Conservation (phyloP, 768 basidiomycete genomes). For the Lanmaoa rubissima region DNA sequence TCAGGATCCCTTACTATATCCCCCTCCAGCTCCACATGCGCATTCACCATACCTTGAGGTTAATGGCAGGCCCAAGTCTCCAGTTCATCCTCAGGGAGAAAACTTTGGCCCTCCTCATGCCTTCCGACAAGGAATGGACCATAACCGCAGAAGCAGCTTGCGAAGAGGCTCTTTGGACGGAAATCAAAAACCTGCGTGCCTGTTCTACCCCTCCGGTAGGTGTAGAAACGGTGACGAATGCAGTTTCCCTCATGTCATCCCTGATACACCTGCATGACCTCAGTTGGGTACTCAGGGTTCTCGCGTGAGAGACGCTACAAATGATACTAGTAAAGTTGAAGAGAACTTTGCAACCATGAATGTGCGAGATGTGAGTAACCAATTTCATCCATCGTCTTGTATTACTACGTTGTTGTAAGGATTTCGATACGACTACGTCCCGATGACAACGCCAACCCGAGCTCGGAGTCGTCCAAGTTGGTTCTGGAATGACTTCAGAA, state of each 20-base stretch:
- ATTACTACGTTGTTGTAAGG: not conserved
- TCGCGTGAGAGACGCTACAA: constrained; percentile 43
- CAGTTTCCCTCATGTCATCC: constrained; percentile 79
- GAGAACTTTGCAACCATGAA: constrained; percentile 58
- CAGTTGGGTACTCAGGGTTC: constrained; percentile 46
- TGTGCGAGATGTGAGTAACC: constrained; percentile 54
- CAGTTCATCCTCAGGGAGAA: constrained; percentile 46
- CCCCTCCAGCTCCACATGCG: constrained; percentile 35
- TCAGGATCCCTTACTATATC: constrained; percentile 48
- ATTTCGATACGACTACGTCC: too few relatives aligned
- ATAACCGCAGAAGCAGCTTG: constrained; percentile 54
- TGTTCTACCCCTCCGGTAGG: constrained; percentile 85
- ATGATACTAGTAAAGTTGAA: constrained; percentile 49
- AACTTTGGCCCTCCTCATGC: constrained; percentile 39
- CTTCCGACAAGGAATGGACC: constrained; percentile 49
- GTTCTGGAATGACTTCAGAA: too few relatives aligned
- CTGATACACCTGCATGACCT: constrained; percentile 50
- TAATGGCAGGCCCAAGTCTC: constrained; percentile 46
- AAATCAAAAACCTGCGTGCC: constrained; percentile 68
- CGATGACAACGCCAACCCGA: too few relatives aligned
- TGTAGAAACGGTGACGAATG: constrained; percentile 90
- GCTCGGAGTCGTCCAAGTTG: too few relatives aligned
- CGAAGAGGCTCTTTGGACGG: constrained; percentile 60
- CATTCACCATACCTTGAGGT: constrained; percentile 38
- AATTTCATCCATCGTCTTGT: not conserved